These are phyloP conservation scores for Raphanus hybrid DNA, from an alignment of 441 rosid species.

Conservation along the genomic window DNA sequence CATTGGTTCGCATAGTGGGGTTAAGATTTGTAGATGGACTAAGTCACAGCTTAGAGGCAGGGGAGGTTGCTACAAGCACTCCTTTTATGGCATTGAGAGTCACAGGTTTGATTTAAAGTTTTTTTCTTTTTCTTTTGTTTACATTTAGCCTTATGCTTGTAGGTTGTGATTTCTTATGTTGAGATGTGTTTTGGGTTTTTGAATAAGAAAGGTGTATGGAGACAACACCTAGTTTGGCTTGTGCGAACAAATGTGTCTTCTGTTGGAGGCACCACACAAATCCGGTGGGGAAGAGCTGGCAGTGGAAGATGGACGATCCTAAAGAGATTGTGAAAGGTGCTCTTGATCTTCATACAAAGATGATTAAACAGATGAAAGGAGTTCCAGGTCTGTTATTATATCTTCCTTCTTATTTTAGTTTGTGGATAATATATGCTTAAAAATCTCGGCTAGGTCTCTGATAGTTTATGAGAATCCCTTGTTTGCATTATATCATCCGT, in stretches of 20 bases:
- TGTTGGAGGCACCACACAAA: slow-evolving; percentile 99
- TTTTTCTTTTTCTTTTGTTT: background rate
- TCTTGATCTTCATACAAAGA: slow-evolving; percentile 78
- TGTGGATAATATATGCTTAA: background rate
- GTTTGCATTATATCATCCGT: too few species aligned
- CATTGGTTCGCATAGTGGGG: slow-evolving; percentile 96
- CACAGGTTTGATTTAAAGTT: slow-evolving; percentile 62
- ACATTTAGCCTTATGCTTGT: background rate
- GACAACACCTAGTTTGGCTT: slow-evolving; percentile 96
- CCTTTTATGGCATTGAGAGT: slow-evolving; percentile 98
- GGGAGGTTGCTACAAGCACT: slow-evolving; percentile 99
- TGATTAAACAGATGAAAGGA: slow-evolving; percentile 99
- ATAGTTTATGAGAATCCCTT: background rate
- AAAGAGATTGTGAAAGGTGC: slow-evolving; percentile 81
- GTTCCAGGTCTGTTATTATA: slow-evolving; percentile 77
- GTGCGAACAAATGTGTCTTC: slow-evolving; percentile 97
- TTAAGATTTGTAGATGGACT: slow-evolving; percentile 98
- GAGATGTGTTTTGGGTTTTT: slow-evolving; percentile 2
- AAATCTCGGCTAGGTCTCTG: background rate
- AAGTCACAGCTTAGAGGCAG: slow-evolving; percentile 98
- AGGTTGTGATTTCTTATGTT: background rate
- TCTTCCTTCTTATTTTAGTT: slow-evolving; percentile 6
- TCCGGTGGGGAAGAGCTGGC: slow-evolving; percentile 99
- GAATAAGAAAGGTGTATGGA: slow-evolving; percentile 83
- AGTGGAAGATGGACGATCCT: slow-evolving; percentile 99